Percentiles rank a stretch among this genome's conserved stretches.
phyloP scores from a whole-genome alignment of 1,284 basidiomycete genomes.

The Papiliotrema laurentii region DNA sequence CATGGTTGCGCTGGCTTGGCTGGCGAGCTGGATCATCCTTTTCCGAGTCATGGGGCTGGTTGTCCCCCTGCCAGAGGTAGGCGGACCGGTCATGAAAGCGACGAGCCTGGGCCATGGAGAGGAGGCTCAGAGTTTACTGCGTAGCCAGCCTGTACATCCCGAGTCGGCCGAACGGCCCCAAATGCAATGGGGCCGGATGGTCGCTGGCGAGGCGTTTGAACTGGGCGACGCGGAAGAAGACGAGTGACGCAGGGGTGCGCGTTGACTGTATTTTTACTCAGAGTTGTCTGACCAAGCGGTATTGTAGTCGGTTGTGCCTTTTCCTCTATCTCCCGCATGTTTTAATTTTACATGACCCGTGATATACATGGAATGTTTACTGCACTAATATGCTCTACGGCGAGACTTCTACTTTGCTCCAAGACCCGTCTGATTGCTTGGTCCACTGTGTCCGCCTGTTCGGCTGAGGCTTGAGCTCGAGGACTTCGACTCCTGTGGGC shows the following conservation, averaged over 20 bases:
- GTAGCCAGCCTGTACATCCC: not conserved
- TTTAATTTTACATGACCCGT: not conserved
- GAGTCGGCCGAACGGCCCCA: constrained; percentile 10
- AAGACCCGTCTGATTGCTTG: constrained; percentile 17
- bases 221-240: constrained; percentile 32
- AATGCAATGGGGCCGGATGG: constrained; percentile 27
- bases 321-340: no score
- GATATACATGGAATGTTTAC: not conserved
- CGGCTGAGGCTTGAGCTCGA: constrained; percentile 41
- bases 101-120: not conserved
- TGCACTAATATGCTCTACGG: constrained; percentile 14
- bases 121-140: constrained; percentile 6
- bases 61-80: constrained; percentile 29
- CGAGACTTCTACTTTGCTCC: constrained; percentile 31
- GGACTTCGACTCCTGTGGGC: constrained; percentile 33
- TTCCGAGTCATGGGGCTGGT: constrained; percentile 27
- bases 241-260: no score
- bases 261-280: no score
- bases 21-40: constrained; percentile 27
- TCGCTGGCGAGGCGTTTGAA: constrained; percentile 39
- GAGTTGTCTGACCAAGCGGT: no score
- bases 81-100: not conserved
- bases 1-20: constrained; percentile 26
- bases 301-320: no score
- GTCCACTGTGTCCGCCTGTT: constrained; percentile 37